Conservation (phyloP, 352 stramenopile genomes). For the Elongisporangium undulatum region DNA sequence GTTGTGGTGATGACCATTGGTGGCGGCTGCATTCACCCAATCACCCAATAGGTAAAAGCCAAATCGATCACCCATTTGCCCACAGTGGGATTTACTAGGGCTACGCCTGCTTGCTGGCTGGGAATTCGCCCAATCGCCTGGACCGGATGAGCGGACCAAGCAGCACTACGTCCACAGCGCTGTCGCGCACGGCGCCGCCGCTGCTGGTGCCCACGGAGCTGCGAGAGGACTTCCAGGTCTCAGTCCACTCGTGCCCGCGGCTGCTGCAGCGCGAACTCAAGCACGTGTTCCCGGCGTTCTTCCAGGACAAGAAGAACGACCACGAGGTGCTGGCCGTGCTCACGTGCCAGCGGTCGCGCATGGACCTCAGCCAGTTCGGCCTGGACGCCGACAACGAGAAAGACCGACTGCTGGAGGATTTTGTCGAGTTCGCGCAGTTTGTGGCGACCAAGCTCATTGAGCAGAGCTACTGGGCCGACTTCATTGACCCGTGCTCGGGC, state of each 20-base stretch:
- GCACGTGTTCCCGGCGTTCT: constrained; percentile 71
- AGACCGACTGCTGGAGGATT: constrained; percentile 94
- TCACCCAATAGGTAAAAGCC: not conserved
- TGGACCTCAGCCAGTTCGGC: constrained; percentile 95
- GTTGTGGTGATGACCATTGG: not conserved
- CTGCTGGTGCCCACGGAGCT: constrained; percentile 54
- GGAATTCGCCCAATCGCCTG: not conserved
- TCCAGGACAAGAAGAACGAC: constrained; percentile 27
- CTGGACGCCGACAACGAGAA: constrained; percentile 94
- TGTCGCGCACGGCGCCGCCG: constrained; percentile 19
- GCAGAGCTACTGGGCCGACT: constrained; percentile 93
- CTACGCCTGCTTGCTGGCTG: not conserved
- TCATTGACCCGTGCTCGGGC: constrained; percentile 96
- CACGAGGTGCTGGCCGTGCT: constrained; percentile 83
- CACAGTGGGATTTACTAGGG: not conserved
- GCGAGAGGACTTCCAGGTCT: constrained; percentile 71
- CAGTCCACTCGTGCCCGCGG: constrained; percentile 66
- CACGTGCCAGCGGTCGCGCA: constrained; percentile 91
- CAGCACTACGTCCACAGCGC: constrained; percentile 1
- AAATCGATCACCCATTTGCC: no score
- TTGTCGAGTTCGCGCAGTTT: constrained; percentile 89
- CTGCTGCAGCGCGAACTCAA: constrained; percentile 74
- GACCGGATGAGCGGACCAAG: constrained; percentile 6
- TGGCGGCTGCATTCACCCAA: not conserved
- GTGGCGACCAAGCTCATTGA: constrained; percentile 76